phyloP scores from a whole-genome alignment of 2,329 filamentous ascomycete species.

The Pyrenophora tritici-repentis region DNA sequence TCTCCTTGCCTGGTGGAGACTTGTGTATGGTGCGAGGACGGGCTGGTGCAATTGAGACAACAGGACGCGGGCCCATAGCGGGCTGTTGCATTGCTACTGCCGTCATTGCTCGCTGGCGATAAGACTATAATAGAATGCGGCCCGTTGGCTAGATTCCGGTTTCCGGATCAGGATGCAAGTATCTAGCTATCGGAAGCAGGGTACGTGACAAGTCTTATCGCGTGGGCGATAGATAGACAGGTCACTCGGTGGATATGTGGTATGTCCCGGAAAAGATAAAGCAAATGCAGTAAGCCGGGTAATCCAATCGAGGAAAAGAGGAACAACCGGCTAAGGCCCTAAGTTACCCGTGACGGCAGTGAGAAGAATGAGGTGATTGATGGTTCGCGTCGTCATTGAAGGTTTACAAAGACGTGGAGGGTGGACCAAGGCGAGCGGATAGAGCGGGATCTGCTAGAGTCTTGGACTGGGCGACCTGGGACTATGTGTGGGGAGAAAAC shows the following conservation, averaged over 20 bases:
- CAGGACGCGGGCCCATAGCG: constrained; percentile 48
- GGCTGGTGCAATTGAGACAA: constrained; percentile 53
- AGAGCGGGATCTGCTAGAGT: constrained; percentile 20
- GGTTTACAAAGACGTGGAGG: constrained; percentile 22
- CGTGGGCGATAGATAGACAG: constrained; percentile 36
- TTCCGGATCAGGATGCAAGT: constrained; percentile 26
- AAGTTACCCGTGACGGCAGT: constrained; percentile 47
- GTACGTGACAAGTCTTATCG: constrained; percentile 42
- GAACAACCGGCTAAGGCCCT: constrained; percentile 33
- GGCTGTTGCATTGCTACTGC: constrained; percentile 46
- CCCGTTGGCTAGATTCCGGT: constrained; percentile 39
- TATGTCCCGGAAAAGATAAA: constrained; percentile 26
- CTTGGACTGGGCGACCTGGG: constrained; percentile 26
- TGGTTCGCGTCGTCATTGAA: constrained; percentile 52
- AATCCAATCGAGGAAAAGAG: constrained; percentile 18
- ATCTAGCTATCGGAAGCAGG: constrained; percentile 21
- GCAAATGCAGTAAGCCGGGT: constrained; percentile 29
- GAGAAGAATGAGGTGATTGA: constrained; percentile 51
- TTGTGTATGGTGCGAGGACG: constrained; percentile 48
- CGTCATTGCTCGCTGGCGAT: constrained; percentile 47
- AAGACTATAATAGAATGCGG: constrained; percentile 36
- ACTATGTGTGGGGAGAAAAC: constrained; percentile 25
- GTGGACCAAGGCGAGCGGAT: constrained; percentile 17
- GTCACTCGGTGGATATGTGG: constrained; percentile 19
- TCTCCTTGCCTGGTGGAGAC: constrained; percentile 51